Percentiles rank a stretch among this genome's conserved stretches.
Conservation (phyloP, 495 filamentous ascomycete species). For the Amorphotheca resinae region DNA sequence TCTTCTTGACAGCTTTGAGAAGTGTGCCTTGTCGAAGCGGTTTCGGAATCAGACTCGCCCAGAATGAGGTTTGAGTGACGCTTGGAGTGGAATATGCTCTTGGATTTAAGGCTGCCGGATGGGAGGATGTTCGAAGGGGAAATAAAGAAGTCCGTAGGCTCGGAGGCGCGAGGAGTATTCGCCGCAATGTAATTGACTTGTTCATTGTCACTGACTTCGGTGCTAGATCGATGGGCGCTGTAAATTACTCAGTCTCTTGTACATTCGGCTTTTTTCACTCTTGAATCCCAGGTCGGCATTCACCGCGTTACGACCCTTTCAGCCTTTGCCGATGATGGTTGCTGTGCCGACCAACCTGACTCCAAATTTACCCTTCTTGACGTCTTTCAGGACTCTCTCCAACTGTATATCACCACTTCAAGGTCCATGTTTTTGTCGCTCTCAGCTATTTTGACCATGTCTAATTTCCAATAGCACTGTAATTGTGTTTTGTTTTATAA, state of each 20-base stretch:
- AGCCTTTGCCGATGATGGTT: neutral
- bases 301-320: too few species aligned
- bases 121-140: neutral
- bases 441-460: constrained; percentile 23
- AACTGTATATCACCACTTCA: neutral
- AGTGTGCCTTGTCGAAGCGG: constrained; percentile 24
- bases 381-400: neutral
- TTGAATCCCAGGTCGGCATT: neutral
- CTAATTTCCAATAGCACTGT: constrained; percentile 14
- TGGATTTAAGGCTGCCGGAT: neutral
- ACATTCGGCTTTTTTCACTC: neutral
- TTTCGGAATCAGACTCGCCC: constrained; percentile 53
- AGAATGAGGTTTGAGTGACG: constrained; percentile 53
- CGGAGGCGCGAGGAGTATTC: constrained; percentile 15
- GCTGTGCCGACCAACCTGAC: constrained; percentile 2
- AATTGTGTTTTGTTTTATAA: constrained; percentile 18
- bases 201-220: constrained; percentile 6
- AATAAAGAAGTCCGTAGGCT: constrained; percentile 10
- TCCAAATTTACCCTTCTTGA: neutral
- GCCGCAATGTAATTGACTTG: constrained; percentile 5
- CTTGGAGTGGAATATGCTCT: constrained; percentile 31
- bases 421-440: too few species aligned
- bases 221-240: too few species aligned
- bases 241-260: too few species aligned
- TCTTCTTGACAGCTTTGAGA: constrained; percentile 19